These are phyloP conservation scores for Rhododendron ferrugineum DNA, from an alignment of 148 eudicot species.

Conservation along the genomic window DNA sequence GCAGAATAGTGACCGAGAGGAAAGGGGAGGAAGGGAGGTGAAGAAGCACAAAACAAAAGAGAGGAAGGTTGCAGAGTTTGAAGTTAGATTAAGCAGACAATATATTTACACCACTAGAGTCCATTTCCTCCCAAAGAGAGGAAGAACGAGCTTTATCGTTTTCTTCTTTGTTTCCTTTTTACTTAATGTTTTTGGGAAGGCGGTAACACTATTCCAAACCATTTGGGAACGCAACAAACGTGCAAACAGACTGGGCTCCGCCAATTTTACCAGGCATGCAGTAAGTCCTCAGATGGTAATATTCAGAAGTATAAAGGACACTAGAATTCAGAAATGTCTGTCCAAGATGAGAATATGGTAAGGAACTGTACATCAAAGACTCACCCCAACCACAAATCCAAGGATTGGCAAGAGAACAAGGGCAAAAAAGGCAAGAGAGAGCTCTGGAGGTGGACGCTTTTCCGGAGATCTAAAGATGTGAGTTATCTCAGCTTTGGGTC, in stretches of 20 bases:
- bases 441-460: slow-evolving; percentile 68
- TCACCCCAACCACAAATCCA: slow-evolving; percentile 87
- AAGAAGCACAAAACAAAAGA: neutral
- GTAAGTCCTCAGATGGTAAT: neutral
- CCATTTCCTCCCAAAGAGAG: neutral
- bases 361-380: slow-evolving; percentile 14
- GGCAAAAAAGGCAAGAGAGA: slow-evolving; percentile 70
- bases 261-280: neutral
- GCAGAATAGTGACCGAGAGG: neutral
- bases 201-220: too few species aligned
- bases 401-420: slow-evolving; percentile 67
- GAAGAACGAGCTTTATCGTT: neutral
- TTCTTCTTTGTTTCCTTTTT: neutral
- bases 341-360: neutral
- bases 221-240: neutral
- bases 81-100: neutral
- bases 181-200: neutral
- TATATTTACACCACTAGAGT: neutral
- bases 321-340: neutral
- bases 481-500: slow-evolving; percentile 79
- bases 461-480: slow-evolving; percentile 87
- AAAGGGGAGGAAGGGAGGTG: too few species aligned
- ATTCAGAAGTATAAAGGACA: neutral
- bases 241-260: neutral
- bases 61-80: neutral